Evolutionary conservation across 169 alveolate genomes (phyloP).

Genomic region (Babesia bigemina): DNA sequence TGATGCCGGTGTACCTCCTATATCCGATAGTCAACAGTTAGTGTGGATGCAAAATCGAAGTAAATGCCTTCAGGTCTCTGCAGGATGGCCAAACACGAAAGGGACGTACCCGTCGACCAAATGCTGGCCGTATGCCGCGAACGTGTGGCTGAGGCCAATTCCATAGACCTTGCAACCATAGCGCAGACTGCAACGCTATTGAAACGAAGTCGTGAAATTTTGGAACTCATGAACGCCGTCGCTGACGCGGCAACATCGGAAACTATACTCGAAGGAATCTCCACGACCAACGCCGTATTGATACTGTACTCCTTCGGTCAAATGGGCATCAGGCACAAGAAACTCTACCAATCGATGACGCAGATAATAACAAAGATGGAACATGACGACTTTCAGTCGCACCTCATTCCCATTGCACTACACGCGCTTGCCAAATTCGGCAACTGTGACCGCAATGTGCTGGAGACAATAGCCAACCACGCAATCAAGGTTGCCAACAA

Average conservation of each 20-base stretch:
- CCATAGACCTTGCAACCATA: constrained; percentile 67
- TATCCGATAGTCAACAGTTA: constrained; percentile 62
- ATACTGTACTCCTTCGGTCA: constrained; percentile 58
- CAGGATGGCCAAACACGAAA: constrained; percentile 42
- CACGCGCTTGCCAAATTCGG: constrained; percentile 51
- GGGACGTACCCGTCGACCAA: constrained; percentile 20
- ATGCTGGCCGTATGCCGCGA: constrained; percentile 18
- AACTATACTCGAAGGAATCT: constrained; percentile 28
- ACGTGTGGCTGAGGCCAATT: constrained; percentile 62
- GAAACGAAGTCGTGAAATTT: constrained; percentile 1
- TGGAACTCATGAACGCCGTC: constrained; percentile 14
- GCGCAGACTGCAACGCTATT: constrained; percentile 54
- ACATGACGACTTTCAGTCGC: constrained; percentile 57
- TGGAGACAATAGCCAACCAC: constrained; percentile 23
- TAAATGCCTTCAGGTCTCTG: constrained; percentile 22
- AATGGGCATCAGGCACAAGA: constrained; percentile 22
- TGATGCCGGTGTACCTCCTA: constrained; percentile 59
- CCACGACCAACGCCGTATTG: constrained; percentile 66
- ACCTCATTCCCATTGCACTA: constrained; percentile 64
- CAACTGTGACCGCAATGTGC: neutral
- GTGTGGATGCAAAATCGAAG: neutral
- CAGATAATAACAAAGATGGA: constrained; percentile 23
- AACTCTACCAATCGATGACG: constrained; percentile 4
- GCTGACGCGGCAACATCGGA: constrained; percentile 19
- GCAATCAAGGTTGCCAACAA: constrained; percentile 20